Percentiles rank a stretch among this genome's conserved stretches.
phyloP scores from a whole-genome alignment of 768 basidiomycete genomes.

The Phlebiopsis gigantea region DNA sequence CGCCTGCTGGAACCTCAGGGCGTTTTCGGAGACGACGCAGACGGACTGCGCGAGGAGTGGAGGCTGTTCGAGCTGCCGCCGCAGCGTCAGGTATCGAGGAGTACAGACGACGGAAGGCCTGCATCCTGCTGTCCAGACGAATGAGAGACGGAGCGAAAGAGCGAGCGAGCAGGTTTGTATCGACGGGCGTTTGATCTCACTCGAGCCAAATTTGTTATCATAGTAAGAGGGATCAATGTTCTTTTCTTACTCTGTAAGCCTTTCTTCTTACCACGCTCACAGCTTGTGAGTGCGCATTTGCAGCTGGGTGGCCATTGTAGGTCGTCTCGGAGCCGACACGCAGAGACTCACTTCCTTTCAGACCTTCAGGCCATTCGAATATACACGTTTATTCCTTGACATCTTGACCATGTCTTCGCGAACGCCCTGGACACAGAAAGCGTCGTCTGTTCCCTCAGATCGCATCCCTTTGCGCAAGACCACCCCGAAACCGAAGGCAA shows the following conservation, averaged over 20 bases:
- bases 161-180: background rate
- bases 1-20: slow-evolving; percentile 23
- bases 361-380: background rate
- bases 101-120: slow-evolving; percentile 36
- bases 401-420: background rate
- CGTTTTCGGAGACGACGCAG: slow-evolving; percentile 55
- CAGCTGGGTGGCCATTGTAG: too few relatives aligned
- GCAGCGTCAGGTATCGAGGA: slow-evolving; percentile 35
- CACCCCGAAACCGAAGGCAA: background rate
- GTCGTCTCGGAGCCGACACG: background rate
- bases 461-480: background rate
- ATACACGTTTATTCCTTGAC: background rate
- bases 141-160: background rate
- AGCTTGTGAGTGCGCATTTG: too few relatives aligned
- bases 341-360: background rate
- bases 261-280: too few relatives aligned
- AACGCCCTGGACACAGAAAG: background rate
- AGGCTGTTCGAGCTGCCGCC: slow-evolving; percentile 53
- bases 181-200: background rate
- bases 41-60: slow-evolving; percentile 70
- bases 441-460: background rate
- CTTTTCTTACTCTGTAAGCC: too few relatives aligned
- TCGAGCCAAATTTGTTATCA: background rate
- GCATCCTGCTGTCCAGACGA: slow-evolving; percentile 22
- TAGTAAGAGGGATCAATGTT: background rate